These are phyloP conservation scores for Raffaelea arxii DNA, from an alignment of 2,329 filamentous ascomycete species.

Conservation along the genomic window DNA sequence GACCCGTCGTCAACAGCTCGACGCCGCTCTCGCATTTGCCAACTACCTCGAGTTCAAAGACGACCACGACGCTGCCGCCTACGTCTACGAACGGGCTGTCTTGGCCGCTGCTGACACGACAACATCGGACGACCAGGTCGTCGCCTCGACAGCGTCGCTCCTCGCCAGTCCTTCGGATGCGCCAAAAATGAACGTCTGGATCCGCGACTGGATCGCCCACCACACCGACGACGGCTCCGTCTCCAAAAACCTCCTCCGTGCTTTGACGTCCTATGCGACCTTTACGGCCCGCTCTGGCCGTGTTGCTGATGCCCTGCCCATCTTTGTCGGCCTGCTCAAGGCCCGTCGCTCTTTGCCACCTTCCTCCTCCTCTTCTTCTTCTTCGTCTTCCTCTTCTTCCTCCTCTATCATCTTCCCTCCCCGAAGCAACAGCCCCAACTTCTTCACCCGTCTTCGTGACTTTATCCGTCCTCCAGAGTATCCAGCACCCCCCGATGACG, in stretches of 20 bases:
- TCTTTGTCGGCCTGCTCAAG: constrained; percentile 75
- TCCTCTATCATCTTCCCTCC: background rate
- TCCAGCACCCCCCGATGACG: constrained; percentile 60
- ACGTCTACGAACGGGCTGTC: constrained; percentile 9
- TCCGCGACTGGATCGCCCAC: constrained; percentile 8
- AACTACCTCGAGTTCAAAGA: constrained; percentile 77
- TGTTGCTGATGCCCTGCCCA: constrained; percentile 61
- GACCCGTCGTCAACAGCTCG: constrained; percentile 64
- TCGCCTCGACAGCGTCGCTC: constrained; percentile 10
- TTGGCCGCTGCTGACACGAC: constrained; percentile 1
- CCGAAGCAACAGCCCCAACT: background rate
- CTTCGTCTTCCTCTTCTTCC: constrained; percentile 8
- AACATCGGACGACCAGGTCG: background rate
- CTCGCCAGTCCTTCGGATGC: background rate
- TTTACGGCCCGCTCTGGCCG: constrained; percentile 65
- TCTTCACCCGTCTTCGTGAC: background rate
- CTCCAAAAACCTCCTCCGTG: constrained; percentile 63
- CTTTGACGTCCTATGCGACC: constrained; percentile 68
- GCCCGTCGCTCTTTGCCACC: constrained; percentile 56
- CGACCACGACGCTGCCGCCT: constrained; percentile 10
- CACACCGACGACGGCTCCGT: constrained; percentile 37
- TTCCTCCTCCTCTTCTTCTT: constrained; percentile 11
- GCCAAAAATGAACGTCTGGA: constrained; percentile 5
- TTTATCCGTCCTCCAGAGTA: constrained; percentile 31
- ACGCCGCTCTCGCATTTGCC: constrained; percentile 74